Conservation (phyloP, 257 asterid genomes). For the Plectranthus barbatus region DNA sequence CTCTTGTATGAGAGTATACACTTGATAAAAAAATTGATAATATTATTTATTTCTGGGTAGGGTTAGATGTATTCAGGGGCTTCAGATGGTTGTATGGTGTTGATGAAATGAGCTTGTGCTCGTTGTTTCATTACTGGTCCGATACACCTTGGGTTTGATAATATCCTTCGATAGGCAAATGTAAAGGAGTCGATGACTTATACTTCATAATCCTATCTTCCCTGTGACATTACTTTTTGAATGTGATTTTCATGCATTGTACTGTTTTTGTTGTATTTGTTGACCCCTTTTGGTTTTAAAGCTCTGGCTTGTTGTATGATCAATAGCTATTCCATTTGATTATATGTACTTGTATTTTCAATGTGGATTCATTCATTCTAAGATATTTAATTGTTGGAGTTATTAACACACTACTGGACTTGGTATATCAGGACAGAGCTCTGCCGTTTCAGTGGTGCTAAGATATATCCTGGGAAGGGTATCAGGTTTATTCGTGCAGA, state of each 20-base stretch:
- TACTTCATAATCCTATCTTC: not conserved
- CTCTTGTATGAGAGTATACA: too few relatives aligned
- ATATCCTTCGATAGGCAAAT: not conserved
- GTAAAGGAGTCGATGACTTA: not conserved
- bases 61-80: not conserved
- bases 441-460: slow-evolving; percentile 69
- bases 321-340: too few relatives aligned
- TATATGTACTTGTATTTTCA: not conserved
- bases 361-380: not conserved
- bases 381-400: not conserved
- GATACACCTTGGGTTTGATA: not conserved
- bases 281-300: too few relatives aligned
- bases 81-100: too few relatives aligned
- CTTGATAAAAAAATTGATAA: too few relatives aligned
- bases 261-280: too few relatives aligned
- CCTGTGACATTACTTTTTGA: not conserved
- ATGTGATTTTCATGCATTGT: not conserved
- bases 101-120: too few relatives aligned
- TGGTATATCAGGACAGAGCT: slow-evolving; percentile 57
- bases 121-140: not conserved
- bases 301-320: too few relatives aligned
- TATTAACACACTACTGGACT: not conserved
- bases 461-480: slow-evolving; percentile 74
- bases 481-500: slow-evolving; percentile 63
- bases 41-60: too few relatives aligned